Conservation (phyloP, 768 basidiomycete species). For the Suillus brevipes region DNA sequence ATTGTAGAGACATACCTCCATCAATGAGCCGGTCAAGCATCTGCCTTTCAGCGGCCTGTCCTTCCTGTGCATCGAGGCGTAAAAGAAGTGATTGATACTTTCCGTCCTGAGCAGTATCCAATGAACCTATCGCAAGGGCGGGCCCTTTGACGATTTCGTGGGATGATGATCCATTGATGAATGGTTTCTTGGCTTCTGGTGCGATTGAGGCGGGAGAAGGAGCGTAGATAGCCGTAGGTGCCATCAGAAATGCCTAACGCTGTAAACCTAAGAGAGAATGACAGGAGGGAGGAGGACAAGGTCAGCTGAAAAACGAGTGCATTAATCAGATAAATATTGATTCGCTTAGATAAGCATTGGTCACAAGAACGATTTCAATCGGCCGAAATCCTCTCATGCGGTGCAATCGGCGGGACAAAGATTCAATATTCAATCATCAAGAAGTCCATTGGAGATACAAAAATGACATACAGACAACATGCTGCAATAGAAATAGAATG, state of each 20-base stretch:
- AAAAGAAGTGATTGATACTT: slow-evolving; percentile 72
- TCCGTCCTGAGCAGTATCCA: slow-evolving; percentile 75
- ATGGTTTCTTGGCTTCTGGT: slow-evolving; percentile 18
- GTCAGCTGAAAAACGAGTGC: background rate
- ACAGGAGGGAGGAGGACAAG: slow-evolving; percentile 7
- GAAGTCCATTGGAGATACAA: background rate
- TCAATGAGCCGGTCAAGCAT: slow-evolving; percentile 83
- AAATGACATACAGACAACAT: slow-evolving; percentile 5
- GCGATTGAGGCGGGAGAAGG: slow-evolving; percentile 17
- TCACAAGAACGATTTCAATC: slow-evolving; percentile 1
- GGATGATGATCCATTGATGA: slow-evolving; percentile 7
- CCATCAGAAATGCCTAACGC: slow-evolving; percentile 41
- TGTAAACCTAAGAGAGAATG: background rate
- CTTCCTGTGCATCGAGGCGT: slow-evolving; percentile 47
- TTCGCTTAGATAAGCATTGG: slow-evolving; percentile 18
- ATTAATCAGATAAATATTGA: slow-evolving; percentile 22
- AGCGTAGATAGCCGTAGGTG: slow-evolving; percentile 56
- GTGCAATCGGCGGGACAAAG: background rate
- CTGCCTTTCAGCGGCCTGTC: slow-evolving; percentile 65
- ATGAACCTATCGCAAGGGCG: slow-evolving; percentile 76
- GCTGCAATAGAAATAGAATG: slow-evolving; percentile 1
- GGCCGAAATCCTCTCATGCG: background rate
- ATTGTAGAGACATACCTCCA: slow-evolving; percentile 53
- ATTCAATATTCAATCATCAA: background rate
- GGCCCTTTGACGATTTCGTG: slow-evolving; percentile 36